phyloP scores from a whole-genome alignment of 352 stramenopile genomes.

The Globisporangium middletonii region DNA sequence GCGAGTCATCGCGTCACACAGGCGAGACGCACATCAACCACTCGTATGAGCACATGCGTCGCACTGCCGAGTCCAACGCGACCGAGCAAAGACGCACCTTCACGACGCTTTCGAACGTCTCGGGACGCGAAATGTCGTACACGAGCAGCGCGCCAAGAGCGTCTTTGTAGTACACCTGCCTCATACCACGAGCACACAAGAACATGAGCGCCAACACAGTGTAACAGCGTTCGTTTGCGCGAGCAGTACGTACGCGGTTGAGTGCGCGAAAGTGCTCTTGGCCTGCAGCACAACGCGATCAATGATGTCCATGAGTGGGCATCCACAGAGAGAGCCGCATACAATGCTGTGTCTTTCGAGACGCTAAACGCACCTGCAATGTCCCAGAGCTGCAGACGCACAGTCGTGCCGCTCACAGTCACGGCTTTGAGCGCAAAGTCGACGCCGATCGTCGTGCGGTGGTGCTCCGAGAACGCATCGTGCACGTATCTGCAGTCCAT shows the following conservation, averaged over 20 bases:
- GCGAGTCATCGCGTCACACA: neutral
- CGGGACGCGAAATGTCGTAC: constrained; percentile 89
- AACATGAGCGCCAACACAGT: neutral
- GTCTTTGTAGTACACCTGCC: constrained; percentile 91
- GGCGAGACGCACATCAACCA: neutral
- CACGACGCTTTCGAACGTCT: constrained; percentile 88
- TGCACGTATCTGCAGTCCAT: constrained; percentile 65
- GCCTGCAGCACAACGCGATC: constrained; percentile 17
- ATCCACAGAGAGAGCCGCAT: neutral
- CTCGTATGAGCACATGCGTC: neutral
- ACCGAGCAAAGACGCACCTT: constrained; percentile 34
- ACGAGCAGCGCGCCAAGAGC: constrained; percentile 88
- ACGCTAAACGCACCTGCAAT: constrained; percentile 52
- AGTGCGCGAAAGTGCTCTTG: constrained; percentile 94
- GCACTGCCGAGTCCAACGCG: neutral
- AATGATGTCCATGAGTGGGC: neutral
- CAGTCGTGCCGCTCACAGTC: constrained; percentile 78
- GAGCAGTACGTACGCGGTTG: constrained; percentile 50
- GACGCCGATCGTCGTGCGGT: constrained; percentile 90
- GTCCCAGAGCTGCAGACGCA: constrained; percentile 92
- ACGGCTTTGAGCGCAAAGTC: constrained; percentile 92
- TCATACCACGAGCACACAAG: too few species aligned
- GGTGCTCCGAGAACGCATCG: constrained; percentile 89
- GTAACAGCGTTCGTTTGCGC: neutral
- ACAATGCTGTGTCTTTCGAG: neutral